These are phyloP conservation scores for Haplographium delicatum DNA, from an alignment of 495 filamentous ascomycete genomes.

Conservation along the genomic window DNA sequence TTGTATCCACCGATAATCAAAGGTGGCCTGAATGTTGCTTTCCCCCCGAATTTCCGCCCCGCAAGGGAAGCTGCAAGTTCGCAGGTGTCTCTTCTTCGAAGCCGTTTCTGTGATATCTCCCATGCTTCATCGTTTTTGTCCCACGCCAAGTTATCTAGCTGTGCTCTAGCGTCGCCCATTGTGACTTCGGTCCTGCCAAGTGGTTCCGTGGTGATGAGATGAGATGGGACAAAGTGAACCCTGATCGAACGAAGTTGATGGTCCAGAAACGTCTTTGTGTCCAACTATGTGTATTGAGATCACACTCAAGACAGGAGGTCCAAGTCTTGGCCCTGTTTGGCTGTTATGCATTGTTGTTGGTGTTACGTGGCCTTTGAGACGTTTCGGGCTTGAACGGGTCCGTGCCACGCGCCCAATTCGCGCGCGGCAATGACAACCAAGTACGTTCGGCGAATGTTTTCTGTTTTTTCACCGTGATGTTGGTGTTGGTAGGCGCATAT, in stretches of 20 bases:
- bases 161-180: too few species aligned
- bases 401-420: neutral
- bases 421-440: neutral
- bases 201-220: neutral
- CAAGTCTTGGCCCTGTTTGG: neutral
- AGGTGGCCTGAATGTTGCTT: slow-evolving; percentile 11
- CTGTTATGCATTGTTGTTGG: neutral
- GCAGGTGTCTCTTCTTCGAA: slow-evolving; percentile 6
- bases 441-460: neutral
- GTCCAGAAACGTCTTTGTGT: too few species aligned
- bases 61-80: slow-evolving; percentile 7
- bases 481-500: neutral
- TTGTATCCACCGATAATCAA: slow-evolving; percentile 27
- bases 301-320: neutral
- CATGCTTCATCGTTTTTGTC: slow-evolving; percentile 27
- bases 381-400: neutral
- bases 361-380: neutral
- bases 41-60: slow-evolving; percentile 16
- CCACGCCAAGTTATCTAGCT: slow-evolving; percentile 30
- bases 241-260: neutral
- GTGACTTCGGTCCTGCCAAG: neutral
- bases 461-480: neutral
- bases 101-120: slow-evolving; percentile 18
- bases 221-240: neutral
- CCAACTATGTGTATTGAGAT: too few species aligned